phyloP scores from a whole-genome alignment of 495 filamentous ascomycete species.

The Rhypophila decipiens region DNA sequence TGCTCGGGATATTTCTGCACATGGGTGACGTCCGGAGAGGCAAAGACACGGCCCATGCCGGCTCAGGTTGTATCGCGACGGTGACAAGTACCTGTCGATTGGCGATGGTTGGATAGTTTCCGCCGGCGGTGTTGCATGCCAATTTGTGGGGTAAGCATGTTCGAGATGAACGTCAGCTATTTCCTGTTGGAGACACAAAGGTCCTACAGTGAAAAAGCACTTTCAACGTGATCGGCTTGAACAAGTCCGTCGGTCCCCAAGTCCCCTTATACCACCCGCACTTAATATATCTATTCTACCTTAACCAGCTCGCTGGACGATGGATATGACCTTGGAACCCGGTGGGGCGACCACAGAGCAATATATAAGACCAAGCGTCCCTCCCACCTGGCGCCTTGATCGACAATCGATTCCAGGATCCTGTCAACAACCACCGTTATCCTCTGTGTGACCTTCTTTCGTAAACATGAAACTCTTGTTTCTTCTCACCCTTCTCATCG shows the following conservation, averaged over 20 bases:
- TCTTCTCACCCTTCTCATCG: constrained; percentile 22
- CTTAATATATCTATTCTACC: constrained; percentile 12
- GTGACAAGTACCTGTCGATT: constrained; percentile 21
- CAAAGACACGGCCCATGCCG: constrained; percentile 27
- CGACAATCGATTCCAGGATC: constrained; percentile 1
- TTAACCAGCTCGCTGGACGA: constrained; percentile 8
- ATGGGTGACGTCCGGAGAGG: constrained; percentile 10
- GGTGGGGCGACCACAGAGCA: background rate
- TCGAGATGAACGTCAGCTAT: constrained; percentile 15
- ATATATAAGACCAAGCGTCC: constrained; percentile 11
- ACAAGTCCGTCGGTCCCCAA: background rate
- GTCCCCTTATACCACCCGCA: background rate
- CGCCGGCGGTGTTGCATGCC: constrained; percentile 5
- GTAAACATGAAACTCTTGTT: constrained; percentile 29
- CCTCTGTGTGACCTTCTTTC: too few species aligned
- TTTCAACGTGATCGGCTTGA: constrained; percentile 7
- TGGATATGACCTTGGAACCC: background rate
- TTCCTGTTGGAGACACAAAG: constrained; percentile 9
- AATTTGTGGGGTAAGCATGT: constrained; percentile 15
- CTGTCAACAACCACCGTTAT: too few species aligned
- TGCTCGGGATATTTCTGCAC: constrained; percentile 3
- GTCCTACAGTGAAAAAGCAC: constrained; percentile 13
- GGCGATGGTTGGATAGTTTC: constrained; percentile 10
- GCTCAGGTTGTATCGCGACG: constrained; percentile 19
- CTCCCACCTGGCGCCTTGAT: constrained; percentile 4